These are phyloP conservation scores for Trichosanthes cucumerina DNA, from an alignment of 306 rosid genomes.

Conservation along the genomic window DNA sequence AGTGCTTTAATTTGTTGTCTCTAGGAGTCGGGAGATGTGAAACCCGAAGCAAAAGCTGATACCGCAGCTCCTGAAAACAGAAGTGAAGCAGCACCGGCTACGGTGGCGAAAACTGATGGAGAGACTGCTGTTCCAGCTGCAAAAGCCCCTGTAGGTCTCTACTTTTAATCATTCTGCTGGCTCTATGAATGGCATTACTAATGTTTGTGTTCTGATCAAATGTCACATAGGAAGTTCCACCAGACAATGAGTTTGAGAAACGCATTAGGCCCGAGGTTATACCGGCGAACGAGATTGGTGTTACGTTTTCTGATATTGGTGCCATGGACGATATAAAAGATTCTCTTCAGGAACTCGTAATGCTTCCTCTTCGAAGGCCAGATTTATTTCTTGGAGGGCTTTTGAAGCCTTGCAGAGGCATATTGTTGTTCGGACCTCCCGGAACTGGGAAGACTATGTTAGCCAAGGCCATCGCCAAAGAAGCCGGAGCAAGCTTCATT, in stretches of 20 bases:
- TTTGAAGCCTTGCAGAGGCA: constrained; percentile 89
- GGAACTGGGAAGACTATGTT: constrained; percentile 99
- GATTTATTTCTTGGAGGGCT: constrained; percentile 95
- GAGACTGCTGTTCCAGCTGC: constrained; percentile 34
- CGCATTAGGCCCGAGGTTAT: constrained; percentile 92
- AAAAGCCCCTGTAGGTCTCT: constrained; percentile 45
- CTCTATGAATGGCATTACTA: constrained; percentile 9
- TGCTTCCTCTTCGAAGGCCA: constrained; percentile 92
- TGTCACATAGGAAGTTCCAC: constrained; percentile 51
- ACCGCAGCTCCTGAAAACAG: constrained; percentile 29
- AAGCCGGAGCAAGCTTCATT: constrained; percentile 97
- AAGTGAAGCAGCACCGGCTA: constrained; percentile 27
- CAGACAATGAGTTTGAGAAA: constrained; percentile 93
- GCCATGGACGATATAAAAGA: constrained; percentile 83
- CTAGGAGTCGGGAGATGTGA: constrained; percentile 33
- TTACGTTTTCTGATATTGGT: constrained; percentile 80
- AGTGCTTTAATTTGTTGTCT: background rate
- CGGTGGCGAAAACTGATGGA: constrained; percentile 30
- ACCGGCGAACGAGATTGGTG: constrained; percentile 68
- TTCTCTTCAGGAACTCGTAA: constrained; percentile 92
- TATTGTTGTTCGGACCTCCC: constrained; percentile 85
- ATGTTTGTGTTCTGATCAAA: background rate
- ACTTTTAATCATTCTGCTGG: background rate
- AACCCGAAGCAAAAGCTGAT: constrained; percentile 43
- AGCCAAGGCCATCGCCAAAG: constrained; percentile 93